phyloP scores from a whole-genome alignment of 2,329 filamentous ascomycete species.

The Talaromyces funiculosus region DNA sequence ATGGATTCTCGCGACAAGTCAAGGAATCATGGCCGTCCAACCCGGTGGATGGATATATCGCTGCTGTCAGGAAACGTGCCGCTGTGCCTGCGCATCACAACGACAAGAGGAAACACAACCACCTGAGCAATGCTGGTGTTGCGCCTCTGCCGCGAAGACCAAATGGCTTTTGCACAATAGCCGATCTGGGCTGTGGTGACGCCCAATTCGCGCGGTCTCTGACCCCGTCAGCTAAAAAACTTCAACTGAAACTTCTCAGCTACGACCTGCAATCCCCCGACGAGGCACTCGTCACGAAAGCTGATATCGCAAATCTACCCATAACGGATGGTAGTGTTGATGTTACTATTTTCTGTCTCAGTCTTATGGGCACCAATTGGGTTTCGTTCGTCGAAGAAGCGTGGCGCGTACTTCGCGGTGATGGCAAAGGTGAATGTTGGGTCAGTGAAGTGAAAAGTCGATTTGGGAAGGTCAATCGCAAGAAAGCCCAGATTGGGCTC shows the following conservation, averaged over 20 bases:
- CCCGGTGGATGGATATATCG: slow-evolving; percentile 82
- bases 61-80: slow-evolving; percentile 63
- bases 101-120: slow-evolving; percentile 30
- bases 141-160: slow-evolving; percentile 59
- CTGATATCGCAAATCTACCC: slow-evolving; percentile 82
- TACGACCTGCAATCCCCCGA: slow-evolving; percentile 80
- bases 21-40: slow-evolving; percentile 89
- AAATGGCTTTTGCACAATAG: slow-evolving; percentile 67
- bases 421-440: slow-evolving; percentile 81
- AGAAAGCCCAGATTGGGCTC: slow-evolving; percentile 37
- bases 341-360: slow-evolving; percentile 89
- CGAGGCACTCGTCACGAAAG: slow-evolving; percentile 66
- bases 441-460: slow-evolving; percentile 94
- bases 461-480: slow-evolving; percentile 58
- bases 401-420: slow-evolving; percentile 82
- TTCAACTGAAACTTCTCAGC: slow-evolving; percentile 70
- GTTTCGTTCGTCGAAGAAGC: slow-evolving; percentile 94
- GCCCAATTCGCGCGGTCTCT: slow-evolving; percentile 71
- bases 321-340: slow-evolving; percentile 70
- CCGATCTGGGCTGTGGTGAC: slow-evolving; percentile 90
- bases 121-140: slow-evolving; percentile 22
- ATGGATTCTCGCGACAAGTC: slow-evolving; percentile 92
- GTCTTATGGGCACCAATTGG: slow-evolving; percentile 99
- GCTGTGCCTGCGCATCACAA: slow-evolving; percentile 40
- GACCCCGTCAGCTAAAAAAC: slow-evolving; percentile 52